Percentiles rank a stretch among this genome's conserved stretches.
phyloP scores from a whole-genome alignment of 805 yeast genomes.

The Soucietia sequanensis region DNA sequence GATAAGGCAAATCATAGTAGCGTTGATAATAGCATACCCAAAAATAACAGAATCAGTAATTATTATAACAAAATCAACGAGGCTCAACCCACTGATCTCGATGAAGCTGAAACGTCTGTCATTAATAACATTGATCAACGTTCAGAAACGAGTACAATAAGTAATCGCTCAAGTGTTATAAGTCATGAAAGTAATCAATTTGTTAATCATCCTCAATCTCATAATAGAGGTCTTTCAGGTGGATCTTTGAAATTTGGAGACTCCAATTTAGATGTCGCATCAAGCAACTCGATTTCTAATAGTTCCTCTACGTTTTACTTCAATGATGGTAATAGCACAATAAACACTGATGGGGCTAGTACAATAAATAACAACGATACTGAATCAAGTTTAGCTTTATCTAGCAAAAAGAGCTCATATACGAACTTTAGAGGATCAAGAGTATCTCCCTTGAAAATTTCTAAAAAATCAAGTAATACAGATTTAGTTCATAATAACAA shows the following conservation, averaged over 20 bases:
- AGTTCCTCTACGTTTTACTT: constrained; percentile 9
- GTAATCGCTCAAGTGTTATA: constrained; percentile 23
- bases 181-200: too few relatives aligned
- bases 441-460: constrained; percentile 16
- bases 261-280: too few relatives aligned
- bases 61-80: constrained; percentile 35
- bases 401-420: constrained; percentile 5
- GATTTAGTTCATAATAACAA: constrained; percentile 7
- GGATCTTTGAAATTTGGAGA: neutral
- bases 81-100: constrained; percentile 12
- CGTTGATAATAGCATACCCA: neutral
- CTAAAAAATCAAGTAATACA: constrained; percentile 10
- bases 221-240: neutral
- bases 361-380: constrained; percentile 4
- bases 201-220: too few relatives aligned
- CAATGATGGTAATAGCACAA: constrained; percentile 3
- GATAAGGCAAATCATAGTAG: constrained; percentile 20
- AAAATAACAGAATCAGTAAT: constrained; percentile 20
- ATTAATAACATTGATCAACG: constrained; percentile 9
- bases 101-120: constrained; percentile 4
- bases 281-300: too few relatives aligned
- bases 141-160: constrained; percentile 21
- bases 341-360: neutral
- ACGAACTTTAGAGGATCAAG: constrained; percentile 14
- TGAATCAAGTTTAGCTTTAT: too few relatives aligned